Percentiles rank a stretch among this genome's conserved stretches.
Evolutionary conservation across 305 asterid genomes (phyloP).

Genomic region (Solanum hybrid): DNA sequence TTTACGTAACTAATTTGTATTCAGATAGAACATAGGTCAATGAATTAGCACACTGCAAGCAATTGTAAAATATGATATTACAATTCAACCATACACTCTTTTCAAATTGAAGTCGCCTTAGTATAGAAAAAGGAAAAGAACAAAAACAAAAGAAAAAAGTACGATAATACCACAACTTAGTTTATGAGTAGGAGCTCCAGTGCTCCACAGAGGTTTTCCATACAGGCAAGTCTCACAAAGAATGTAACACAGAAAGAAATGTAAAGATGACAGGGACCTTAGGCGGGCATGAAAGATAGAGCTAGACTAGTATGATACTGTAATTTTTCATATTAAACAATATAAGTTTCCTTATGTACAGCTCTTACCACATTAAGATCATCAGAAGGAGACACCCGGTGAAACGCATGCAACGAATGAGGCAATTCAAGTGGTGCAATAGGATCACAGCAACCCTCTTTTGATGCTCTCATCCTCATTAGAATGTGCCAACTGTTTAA

Average conservation of each 20-base stretch:
- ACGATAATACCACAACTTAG: background rate
- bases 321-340: background rate
- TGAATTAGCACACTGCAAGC: background rate
- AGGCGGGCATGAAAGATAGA: background rate
- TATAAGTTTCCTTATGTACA: background rate
- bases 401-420: constrained; percentile 81
- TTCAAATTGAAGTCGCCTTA: background rate
- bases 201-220: background rate
- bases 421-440: constrained; percentile 85
- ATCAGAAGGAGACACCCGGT: constrained; percentile 48
- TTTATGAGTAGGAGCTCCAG: background rate
- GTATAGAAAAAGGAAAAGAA: background rate
- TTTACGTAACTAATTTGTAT: background rate
- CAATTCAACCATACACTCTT: background rate
- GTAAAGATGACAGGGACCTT: background rate
- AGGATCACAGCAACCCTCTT: constrained; percentile 64
- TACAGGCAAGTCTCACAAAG: background rate
- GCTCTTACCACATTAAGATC: constrained; percentile 55
- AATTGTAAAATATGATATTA: background rate
- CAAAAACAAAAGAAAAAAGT: background rate
- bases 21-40: background rate
- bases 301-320: background rate
- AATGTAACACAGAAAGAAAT: background rate
- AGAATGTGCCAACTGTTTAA: constrained; percentile 76
- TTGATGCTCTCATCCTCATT: constrained; percentile 67